These are phyloP conservation scores for Cicer arietinum DNA, from an alignment of 306 rosid species.

Conservation along the genomic window DNA sequence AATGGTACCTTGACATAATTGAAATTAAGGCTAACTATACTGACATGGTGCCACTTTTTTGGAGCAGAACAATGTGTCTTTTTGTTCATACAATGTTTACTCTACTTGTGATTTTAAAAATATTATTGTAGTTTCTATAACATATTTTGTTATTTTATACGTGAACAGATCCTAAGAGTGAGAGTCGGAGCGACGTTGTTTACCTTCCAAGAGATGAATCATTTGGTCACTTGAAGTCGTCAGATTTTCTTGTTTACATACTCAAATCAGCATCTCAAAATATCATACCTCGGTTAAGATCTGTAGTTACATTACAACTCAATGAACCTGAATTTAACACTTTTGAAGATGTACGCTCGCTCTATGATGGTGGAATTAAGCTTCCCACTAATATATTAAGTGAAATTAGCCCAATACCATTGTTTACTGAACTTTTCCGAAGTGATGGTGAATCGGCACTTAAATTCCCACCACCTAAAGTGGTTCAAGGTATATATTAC, in stretches of 20 bases:
- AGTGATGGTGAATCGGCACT: slow-evolving; percentile 56
- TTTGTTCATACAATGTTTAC: not conserved
- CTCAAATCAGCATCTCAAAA: slow-evolving; percentile 59
- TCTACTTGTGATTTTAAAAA: not conserved
- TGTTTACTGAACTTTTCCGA: slow-evolving; percentile 56
- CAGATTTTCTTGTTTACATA: slow-evolving; percentile 65
- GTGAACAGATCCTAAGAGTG: slow-evolving; percentile 59
- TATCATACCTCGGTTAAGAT: slow-evolving; percentile 49
- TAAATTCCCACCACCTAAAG: slow-evolving; percentile 63
- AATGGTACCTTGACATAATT: no score
- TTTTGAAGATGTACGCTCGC: slow-evolving; percentile 54
- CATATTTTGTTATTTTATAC: slow-evolving; percentile 14
- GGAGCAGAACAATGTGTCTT: not conserved
- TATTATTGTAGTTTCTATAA: not conserved
- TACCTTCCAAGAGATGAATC: slow-evolving; percentile 84
- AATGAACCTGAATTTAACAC: slow-evolving; percentile 49
- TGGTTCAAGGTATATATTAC: slow-evolving; percentile 58
- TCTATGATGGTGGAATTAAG: slow-evolving; percentile 64
- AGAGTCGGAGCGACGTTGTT: slow-evolving; percentile 54
- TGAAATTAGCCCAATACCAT: slow-evolving; percentile 52
- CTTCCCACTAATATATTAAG: slow-evolving; percentile 49
- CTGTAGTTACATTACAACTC: slow-evolving; percentile 35
- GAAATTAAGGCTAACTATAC: no score
- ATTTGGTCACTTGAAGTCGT: slow-evolving; percentile 73
- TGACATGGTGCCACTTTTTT: no score